Conservation (phyloP, 768 basidiomycete species). For the Boletus sp. region DNA sequence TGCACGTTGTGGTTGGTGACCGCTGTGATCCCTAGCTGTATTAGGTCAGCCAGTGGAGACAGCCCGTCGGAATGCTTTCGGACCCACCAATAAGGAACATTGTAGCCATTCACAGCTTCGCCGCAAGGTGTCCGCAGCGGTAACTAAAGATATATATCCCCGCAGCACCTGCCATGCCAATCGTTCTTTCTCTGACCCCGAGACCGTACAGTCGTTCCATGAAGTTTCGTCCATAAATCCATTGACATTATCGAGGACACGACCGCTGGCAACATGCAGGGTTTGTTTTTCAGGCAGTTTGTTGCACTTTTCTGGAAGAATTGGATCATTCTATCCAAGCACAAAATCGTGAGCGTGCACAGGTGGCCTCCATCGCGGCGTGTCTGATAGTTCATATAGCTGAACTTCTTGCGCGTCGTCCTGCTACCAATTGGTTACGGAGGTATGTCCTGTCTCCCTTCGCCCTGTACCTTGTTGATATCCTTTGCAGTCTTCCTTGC, state of each 20-base stretch:
- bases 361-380: not conserved
- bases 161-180: not conserved
- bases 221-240: not conserved
- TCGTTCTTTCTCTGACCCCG: not conserved
- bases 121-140: not conserved
- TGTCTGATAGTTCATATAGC: slow-evolving; percentile 31
- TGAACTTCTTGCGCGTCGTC: slow-evolving; percentile 61
- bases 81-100: too few relatives aligned
- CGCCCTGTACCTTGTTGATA: not conserved
- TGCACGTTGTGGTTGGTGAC: too few relatives aligned
- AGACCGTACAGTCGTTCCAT: not conserved
- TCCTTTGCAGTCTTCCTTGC: slow-evolving; percentile 50
- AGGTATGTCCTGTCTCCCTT: slow-evolving; percentile 6
- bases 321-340: slow-evolving; percentile 68
- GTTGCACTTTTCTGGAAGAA: slow-evolving; percentile 66
- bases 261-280: slow-evolving; percentile 15
- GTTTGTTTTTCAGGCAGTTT: slow-evolving; percentile 61
- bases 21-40: too few relatives aligned
- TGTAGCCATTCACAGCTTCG: too few relatives aligned
- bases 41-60: too few relatives aligned
- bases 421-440: slow-evolving; percentile 65
- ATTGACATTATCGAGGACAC: not conserved
- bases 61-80: too few relatives aligned
- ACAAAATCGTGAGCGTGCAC: slow-evolving; percentile 51
- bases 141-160: not conserved